Base-by-base conservation (phyloP, 331 rosid species). In the Stylosanthes scabra region DNA sequence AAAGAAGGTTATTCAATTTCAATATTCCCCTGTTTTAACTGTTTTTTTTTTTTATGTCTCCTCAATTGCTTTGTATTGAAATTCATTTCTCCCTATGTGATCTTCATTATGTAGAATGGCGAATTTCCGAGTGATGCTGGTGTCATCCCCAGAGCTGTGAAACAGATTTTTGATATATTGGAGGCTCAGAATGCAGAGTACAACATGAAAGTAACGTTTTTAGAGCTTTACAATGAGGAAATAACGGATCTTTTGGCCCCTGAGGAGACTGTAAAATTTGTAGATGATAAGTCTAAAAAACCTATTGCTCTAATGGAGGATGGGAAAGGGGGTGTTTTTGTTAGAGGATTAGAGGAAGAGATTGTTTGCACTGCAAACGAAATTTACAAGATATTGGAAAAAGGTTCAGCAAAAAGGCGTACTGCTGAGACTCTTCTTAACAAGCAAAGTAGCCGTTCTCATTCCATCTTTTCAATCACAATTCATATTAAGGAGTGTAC, bases 271-370 rank as follows among this genome's bases (percentile, higher is more conserved):
- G 71, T 92, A 3, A 96, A 92, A 82, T 90, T 87, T 78, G 75
- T 85, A 41, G 99, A 96, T 47, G 99, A 96, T 61, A 96, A 96
- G 81, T 85, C 94, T 76, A 92, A 86, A 86, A 96, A 92, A 86
- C 99, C 99, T 31, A 90, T 96, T 12, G 98, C 99, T 75, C 96
- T 96, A 66, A 96, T 96, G 99, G 99, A 96, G 81, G 99, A 96
- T 71, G 99, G 99, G 62, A 96, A 83, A 75, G 99, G 99, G 55
- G 99, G 99, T 45, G 99, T 96, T 61, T 90, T 96, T 68, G 98
- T 96, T 44, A 82, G 98, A 80, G 99, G 99, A 7, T 82, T 96
- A 84, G 99, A 96, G 84, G 99, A 96, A 90, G 99, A 96, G 92
- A 96, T 96, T 58, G 99, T 96, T 65, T 90, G 96, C 83, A 90